These are phyloP conservation scores for Musa schizocarpa DNA, from an alignment of 176 grass and related monocot species.

Conservation along the genomic window DNA sequence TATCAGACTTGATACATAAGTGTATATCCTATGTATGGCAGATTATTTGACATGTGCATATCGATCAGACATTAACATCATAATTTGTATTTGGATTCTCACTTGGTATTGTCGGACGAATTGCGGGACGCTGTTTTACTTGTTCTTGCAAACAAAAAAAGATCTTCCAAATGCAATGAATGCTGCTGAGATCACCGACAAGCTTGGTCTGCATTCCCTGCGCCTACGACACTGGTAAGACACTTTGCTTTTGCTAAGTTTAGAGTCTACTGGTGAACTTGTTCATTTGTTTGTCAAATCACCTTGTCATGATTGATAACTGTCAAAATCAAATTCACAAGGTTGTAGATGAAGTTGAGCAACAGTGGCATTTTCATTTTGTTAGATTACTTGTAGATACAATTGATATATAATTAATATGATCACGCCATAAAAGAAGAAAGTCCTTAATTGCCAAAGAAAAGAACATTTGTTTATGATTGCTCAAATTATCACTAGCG, in stretches of 20 bases:
- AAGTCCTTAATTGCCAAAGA: too few relatives aligned
- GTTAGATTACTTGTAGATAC: not conserved
- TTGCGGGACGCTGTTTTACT: conserved; percentile 85
- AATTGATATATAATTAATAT: too few relatives aligned
- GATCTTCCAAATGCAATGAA: conserved; percentile 91
- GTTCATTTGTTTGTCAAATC: not conserved
- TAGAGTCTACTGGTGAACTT: not conserved
- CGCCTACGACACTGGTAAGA: conserved; percentile 62
- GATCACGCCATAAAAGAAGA: too few relatives aligned
- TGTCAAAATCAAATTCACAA: not conserved
- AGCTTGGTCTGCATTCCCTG: conserved; percentile 66
- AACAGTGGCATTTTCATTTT: not conserved
- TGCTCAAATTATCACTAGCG: too few relatives aligned
- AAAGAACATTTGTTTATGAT: too few relatives aligned
- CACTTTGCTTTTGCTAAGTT: not conserved
- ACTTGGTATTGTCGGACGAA: conserved; percentile 36
- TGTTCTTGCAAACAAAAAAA: conserved; percentile 74
- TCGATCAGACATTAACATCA: not conserved
- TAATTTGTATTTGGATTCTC: not conserved
- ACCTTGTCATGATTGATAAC: not conserved
- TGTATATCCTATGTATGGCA: too few relatives aligned
- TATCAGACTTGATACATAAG: not conserved
- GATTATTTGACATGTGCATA: too few relatives aligned
- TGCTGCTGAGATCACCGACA: conserved; percentile 80
- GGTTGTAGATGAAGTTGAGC: not conserved